Conservation (phyloP, 23 red algal species). For the Gracilaria domingensis region DNA sequence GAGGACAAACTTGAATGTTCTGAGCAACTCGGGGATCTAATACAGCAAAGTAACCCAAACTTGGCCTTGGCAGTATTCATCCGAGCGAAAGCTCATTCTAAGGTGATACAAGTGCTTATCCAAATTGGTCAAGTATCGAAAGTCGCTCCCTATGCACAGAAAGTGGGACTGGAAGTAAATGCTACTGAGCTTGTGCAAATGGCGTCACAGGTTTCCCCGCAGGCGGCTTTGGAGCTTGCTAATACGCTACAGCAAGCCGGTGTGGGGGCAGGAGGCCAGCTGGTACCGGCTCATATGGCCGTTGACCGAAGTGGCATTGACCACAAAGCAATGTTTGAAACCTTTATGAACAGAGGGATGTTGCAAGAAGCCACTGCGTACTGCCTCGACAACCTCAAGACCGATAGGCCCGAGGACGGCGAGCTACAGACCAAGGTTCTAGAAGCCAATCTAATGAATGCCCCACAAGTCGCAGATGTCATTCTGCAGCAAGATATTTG, state of each 20-base stretch:
- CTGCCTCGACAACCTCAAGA: slow-evolving; percentile 90
- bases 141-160: slow-evolving; percentile 82
- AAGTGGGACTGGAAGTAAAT: slow-evolving; percentile 79
- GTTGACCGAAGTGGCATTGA: slow-evolving; percentile 79
- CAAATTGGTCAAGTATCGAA: slow-evolving; percentile 83
- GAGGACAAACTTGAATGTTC: slow-evolving; percentile 94
- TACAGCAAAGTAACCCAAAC: slow-evolving; percentile 77
- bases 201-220: slow-evolving; percentile 74
- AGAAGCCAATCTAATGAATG: slow-evolving; percentile 91
- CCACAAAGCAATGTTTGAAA: slow-evolving; percentile 90
- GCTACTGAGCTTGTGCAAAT: slow-evolving; percentile 84
- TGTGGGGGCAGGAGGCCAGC: slow-evolving; percentile 63
- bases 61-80: slow-evolving; percentile 95
- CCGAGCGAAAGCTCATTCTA: slow-evolving; percentile 88
- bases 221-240: slow-evolving; percentile 86
- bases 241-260: slow-evolving; percentile 78
- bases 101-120: slow-evolving; percentile 95
- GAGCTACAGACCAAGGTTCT: slow-evolving; percentile 96
- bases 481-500: slow-evolving; percentile 96
- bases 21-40: slow-evolving; percentile 94
- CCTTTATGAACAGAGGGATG: slow-evolving; percentile 95
- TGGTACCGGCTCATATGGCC: slow-evolving; percentile 77
- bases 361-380: slow-evolving; percentile 96
- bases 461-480: slow-evolving; percentile 97
- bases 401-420: slow-evolving; percentile 87